Conservation (phyloP, 2,329 filamentous ascomycete species). For the Sporothrix schenckii region DNA sequence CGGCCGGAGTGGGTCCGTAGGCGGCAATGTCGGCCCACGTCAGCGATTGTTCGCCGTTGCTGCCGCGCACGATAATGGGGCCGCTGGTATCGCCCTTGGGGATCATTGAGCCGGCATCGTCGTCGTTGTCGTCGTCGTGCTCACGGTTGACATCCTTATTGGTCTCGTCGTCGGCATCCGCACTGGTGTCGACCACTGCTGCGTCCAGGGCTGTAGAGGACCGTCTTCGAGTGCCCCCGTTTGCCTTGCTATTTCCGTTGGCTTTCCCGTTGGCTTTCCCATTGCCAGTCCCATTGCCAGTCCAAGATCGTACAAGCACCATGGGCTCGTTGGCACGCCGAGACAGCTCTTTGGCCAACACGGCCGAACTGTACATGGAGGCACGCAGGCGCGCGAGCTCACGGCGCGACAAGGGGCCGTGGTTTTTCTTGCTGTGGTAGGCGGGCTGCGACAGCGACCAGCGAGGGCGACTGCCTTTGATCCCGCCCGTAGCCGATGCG, state of each 20-base stretch:
- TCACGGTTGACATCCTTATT: neutral
- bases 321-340: slow-evolving; percentile 61
- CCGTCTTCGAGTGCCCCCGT: neutral
- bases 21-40: slow-evolving; percentile 52
- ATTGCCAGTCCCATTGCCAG: slow-evolving; percentile 5
- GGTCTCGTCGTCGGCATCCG: slow-evolving; percentile 34
- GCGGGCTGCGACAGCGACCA: slow-evolving; percentile 36
- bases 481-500: neutral
- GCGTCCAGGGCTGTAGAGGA: neutral
- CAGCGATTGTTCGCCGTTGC: slow-evolving; percentile 34
- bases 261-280: slow-evolving; percentile 34
- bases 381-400: slow-evolving; percentile 80
- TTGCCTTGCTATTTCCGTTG: slow-evolving; percentile 12
- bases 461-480: slow-evolving; percentile 44
- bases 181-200: slow-evolving; percentile 36
- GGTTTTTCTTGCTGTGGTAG: neutral
- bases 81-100: neutral
- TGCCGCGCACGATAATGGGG: slow-evolving; percentile 14
- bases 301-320: slow-evolving; percentile 41
- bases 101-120: neutral
- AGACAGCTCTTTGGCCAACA: slow-evolving; percentile 82
- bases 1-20: slow-evolving; percentile 46
- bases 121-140: neutral
- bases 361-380: slow-evolving; percentile 78
- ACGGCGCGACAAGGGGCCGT: slow-evolving; percentile 48